Conservation (phyloP, 305 asterid genomes). For the Fraxinus ornus region DNA sequence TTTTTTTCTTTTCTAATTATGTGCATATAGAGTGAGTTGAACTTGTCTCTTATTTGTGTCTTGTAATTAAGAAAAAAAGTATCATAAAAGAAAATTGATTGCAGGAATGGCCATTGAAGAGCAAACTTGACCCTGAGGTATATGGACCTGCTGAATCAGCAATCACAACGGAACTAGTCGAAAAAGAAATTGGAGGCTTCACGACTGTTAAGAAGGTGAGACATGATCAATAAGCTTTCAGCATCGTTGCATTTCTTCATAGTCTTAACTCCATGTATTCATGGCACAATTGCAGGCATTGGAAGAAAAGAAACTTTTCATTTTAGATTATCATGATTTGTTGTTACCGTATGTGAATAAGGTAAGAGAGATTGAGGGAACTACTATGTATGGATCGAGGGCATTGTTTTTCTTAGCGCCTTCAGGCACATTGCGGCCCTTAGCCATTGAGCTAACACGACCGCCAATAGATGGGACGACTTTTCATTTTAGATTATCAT, state of each 20-base stretch:
- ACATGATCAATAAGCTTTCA: background rate
- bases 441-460: slow-evolving; percentile 73
- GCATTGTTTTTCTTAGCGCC: slow-evolving; percentile 56
- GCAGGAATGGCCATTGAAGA: slow-evolving; percentile 87
- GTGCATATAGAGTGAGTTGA: background rate
- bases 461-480: too few relatives aligned
- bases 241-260: background rate
- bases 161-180: slow-evolving; percentile 50
- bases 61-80: background rate
- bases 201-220: slow-evolving; percentile 64
- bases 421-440: slow-evolving; percentile 46
- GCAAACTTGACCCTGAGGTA: slow-evolving; percentile 60
- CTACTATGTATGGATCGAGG: slow-evolving; percentile 72
- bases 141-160: slow-evolving; percentile 79
- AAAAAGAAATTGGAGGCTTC: slow-evolving; percentile 45
- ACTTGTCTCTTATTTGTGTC: background rate
- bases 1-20: too few relatives aligned
- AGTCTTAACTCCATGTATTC: background rate
- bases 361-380: slow-evolving; percentile 54
- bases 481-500: slow-evolving; percentile 73
- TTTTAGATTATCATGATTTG: slow-evolving; percentile 73
- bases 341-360: slow-evolving; percentile 61
- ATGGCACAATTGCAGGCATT: slow-evolving; percentile 50
- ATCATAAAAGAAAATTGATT: background rate
- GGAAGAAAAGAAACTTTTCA: slow-evolving; percentile 61